Conservation (phyloP, 352 stramenopile genomes). For the Phytopythium cucurbitacearum region DNA sequence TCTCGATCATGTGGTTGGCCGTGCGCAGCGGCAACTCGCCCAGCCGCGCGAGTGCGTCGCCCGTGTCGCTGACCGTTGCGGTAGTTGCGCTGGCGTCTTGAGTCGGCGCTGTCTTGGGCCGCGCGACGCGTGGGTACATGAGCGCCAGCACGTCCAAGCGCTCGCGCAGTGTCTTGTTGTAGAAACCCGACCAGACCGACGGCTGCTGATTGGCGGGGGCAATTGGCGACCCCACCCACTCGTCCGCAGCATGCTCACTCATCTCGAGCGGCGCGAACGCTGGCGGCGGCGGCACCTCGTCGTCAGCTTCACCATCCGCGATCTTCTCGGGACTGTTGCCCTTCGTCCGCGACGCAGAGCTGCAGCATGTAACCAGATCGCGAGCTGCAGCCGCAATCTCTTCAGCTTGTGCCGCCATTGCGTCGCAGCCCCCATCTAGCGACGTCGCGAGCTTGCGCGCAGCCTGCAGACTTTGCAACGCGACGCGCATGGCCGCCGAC, state of each 20-base stretch:
- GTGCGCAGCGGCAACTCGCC: slow-evolving; percentile 71
- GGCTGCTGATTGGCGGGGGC: slow-evolving; percentile 32
- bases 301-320: slow-evolving; percentile 1
- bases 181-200: slow-evolving; percentile 85
- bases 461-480: slow-evolving; percentile 19
- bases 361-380: neutral
- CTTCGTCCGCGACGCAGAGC: neutral
- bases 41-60: slow-evolving; percentile 39
- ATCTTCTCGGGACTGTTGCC: neutral
- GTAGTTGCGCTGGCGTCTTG: neutral
- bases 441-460: slow-evolving; percentile 24
- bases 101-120: slow-evolving; percentile 24
- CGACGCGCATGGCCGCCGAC: slow-evolving; percentile 20
- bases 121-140: slow-evolving; percentile 73
- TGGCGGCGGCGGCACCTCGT: neutral
- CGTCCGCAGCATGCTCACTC: slow-evolving; percentile 30
- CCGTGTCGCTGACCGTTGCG: slow-evolving; percentile 1
- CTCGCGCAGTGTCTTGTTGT: slow-evolving; percentile 87
- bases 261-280: slow-evolving; percentile 41
- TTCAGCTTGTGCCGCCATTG: slow-evolving; percentile 2
- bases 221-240: slow-evolving; percentile 14
- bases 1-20: slow-evolving; percentile 89
- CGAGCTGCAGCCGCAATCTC: slow-evolving; percentile 21
- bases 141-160: slow-evolving; percentile 79
- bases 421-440: neutral